A percentile compares a stretch with the other conserved stretches of the same genome.
Evolutionary conservation across 768 basidiomycete genomes (phyloP).

Genomic region (Jaapia argillacea): DNA sequence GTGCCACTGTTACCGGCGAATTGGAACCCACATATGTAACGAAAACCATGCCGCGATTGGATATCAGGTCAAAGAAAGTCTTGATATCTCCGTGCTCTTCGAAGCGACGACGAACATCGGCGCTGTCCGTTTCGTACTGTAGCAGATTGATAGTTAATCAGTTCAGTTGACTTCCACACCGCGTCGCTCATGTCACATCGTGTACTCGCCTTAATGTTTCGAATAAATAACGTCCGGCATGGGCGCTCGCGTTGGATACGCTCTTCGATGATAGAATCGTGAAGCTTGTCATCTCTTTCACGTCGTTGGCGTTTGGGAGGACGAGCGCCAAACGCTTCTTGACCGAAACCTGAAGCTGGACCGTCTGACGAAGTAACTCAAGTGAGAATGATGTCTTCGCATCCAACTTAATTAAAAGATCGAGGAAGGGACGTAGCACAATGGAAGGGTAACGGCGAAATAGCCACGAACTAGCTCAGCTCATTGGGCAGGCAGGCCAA

Average conservation of each 20-base stretch:
- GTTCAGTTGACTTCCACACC: too few species aligned
- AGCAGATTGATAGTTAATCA: too few species aligned
- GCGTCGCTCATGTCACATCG: not conserved
- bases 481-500: too few species aligned
- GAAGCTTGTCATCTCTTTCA: constrained; percentile 82
- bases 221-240: constrained; percentile 92
- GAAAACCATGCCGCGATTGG: constrained; percentile 96
- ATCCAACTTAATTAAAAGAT: not conserved
- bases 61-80: constrained; percentile 93
- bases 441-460: constrained; percentile 1
- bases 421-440: not conserved
- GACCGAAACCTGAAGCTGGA: constrained; percentile 44
- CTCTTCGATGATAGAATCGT: constrained; percentile 89
- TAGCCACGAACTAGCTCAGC: constrained; percentile 10
- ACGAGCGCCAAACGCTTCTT: constrained; percentile 24
- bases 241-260: constrained; percentile 90
- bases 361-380: constrained; percentile 45
- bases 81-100: constrained; percentile 94
- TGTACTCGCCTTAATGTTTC: constrained; percentile 94
- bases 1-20: not conserved
- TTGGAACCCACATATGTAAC: constrained; percentile 83
- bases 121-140: constrained; percentile 85
- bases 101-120: constrained; percentile 76
- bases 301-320: constrained; percentile 45
- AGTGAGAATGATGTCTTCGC: constrained; percentile 5